A percentile compares a stretch with the other conserved stretches of the same genome.
These are phyloP conservation scores for Euphorbia schlechtendalii DNA, from an alignment of 441 rosid genomes.

Conservation along the genomic window DNA sequence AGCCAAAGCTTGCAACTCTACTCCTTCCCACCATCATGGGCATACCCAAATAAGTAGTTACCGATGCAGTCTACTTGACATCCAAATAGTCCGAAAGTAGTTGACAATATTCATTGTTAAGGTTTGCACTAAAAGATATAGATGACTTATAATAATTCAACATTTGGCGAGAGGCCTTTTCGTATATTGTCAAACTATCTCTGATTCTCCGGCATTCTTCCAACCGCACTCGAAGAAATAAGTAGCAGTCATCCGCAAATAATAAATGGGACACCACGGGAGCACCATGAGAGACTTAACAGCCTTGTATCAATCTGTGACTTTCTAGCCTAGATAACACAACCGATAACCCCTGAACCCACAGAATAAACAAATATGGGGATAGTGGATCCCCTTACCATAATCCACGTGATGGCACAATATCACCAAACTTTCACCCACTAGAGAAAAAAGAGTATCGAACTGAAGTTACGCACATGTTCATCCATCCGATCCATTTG, in stretches of 20 bases:
- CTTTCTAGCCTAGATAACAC: background rate
- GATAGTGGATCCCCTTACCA: background rate
- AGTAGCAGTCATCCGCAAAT: background rate
- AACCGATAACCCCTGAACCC: background rate
- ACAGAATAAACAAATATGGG: background rate
- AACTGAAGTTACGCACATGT: background rate
- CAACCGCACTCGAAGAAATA: background rate
- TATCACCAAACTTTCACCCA: background rate
- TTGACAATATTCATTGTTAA: background rate
- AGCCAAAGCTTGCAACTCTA: no score
- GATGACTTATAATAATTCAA: background rate
- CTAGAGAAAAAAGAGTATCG: background rate
- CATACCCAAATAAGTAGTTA: background rate
- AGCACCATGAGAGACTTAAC: background rate
- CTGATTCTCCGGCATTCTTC: background rate
- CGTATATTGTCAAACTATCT: background rate
- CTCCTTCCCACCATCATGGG: background rate
- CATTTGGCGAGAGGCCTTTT: background rate
- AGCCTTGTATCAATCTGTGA: background rate
- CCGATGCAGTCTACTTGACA: background rate
- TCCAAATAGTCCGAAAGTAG: background rate
- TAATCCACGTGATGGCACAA: background rate
- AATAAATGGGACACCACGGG: background rate
- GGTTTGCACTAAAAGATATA: background rate
- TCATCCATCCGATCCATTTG: background rate